phyloP scores from a whole-genome alignment of 805 yeast species.

The Yarrowia bubula region DNA sequence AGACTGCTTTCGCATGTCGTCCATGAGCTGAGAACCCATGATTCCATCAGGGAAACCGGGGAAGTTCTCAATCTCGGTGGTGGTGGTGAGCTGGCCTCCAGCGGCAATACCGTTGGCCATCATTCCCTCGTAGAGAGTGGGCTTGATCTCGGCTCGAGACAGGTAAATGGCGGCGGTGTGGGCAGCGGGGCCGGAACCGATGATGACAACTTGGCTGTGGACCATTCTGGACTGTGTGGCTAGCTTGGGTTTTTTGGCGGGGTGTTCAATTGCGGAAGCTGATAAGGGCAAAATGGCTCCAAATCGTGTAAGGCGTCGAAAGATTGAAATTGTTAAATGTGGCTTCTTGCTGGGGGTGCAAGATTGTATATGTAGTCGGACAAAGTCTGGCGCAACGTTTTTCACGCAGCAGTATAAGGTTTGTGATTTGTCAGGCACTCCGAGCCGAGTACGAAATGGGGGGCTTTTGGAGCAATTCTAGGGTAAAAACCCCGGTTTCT shows the following conservation, averaged over 20 bases:
- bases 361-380: slow-evolving; percentile 11
- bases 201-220: slow-evolving; percentile 40
- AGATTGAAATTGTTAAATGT: slow-evolving; percentile 15
- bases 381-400: slow-evolving; percentile 25
- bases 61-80: slow-evolving; percentile 97
- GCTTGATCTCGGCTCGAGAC: slow-evolving; percentile 94
- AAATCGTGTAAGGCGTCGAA: slow-evolving; percentile 18
- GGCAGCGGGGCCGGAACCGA: slow-evolving; percentile 98
- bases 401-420: slow-evolving; percentile 4
- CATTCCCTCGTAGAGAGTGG: slow-evolving; percentile 92
- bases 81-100: slow-evolving; percentile 98
- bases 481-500: neutral
- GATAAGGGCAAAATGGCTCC: slow-evolving; percentile 24
- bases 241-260: neutral
- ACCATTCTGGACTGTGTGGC: slow-evolving; percentile 30
- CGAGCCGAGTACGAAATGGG: neutral
- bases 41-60: slow-evolving; percentile 98
- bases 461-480: neutral
- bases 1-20: slow-evolving; percentile 87
- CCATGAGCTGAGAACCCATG: slow-evolving; percentile 86
- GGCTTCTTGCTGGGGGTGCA: slow-evolving; percentile 14
- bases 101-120: slow-evolving; percentile 98
- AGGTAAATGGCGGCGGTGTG: slow-evolving; percentile 98
- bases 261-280: slow-evolving; percentile 25
- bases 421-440: slow-evolving; percentile 19